These are phyloP conservation scores for Hyphodiscus sp. DNA, from an alignment of 2,329 filamentous ascomycete species.

Conservation along the genomic window DNA sequence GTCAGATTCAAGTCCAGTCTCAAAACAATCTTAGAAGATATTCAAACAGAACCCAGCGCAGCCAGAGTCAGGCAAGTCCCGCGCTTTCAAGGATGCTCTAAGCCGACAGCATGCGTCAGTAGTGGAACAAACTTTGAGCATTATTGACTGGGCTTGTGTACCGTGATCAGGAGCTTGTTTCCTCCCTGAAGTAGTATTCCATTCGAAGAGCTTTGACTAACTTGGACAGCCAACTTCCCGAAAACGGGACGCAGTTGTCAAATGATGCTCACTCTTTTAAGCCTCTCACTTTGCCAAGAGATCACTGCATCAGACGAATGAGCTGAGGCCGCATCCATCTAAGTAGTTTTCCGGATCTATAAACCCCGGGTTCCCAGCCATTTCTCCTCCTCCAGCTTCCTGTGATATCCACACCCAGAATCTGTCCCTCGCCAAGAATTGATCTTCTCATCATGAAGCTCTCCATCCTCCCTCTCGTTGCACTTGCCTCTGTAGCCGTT, in stretches of 20 bases:
- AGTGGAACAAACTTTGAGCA: no score
- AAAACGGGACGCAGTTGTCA: neutral
- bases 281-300: neutral
- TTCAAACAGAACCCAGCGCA: neutral
- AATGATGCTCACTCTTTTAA: neutral
- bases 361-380: neutral
- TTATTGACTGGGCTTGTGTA: no score
- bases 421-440: neutral
- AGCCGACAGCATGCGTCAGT: neutral
- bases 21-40: neutral
- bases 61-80: no score
- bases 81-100: no score
- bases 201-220: neutral
- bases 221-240: neutral
- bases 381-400: neutral
- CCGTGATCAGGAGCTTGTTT: no score
- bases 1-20: neutral
- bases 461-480: neutral
- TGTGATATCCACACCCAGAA: no score
- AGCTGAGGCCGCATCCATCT: neutral
- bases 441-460: conserved; percentile 1
- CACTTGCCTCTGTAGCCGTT: neutral
- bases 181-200: neutral
- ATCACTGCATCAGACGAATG: neutral
- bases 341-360: neutral